Evolutionary conservation across 2,329 filamentous ascomycete genomes (phyloP), one percentile per base, ranked within the genome.

Genomic region (Aspergillus jensenii): DNA sequence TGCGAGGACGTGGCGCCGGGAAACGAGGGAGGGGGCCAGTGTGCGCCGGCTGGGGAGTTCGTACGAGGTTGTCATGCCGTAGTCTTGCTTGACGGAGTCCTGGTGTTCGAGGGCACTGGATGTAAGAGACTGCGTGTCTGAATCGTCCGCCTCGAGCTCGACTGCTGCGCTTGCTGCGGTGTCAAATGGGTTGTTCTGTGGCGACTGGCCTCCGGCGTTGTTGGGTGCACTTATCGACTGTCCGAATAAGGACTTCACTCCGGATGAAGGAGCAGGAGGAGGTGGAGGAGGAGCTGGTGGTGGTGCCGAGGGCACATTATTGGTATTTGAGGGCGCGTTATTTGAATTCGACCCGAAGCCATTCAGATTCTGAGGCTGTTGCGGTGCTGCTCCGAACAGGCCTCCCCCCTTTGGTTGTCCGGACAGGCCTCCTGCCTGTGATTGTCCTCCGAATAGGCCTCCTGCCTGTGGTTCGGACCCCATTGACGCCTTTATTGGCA

Each of bases 61-160:
- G 59, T 78, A 78, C 5, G 70, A 72, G 6, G 76, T 74, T 11
- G 75, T 78, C 17, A 78, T 63, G n/a, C 76, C 76, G 54, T 72
- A 70, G 53, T 77, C 71, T 62, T 76, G 72, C 59, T 73, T 75
- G 37, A 68, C 50, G 8, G 74, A 71, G 56, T 76, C 73, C 56
- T 73, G 71, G 58, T 66, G 56, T 39, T 67, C 44, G 21, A 65
- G 47, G 35, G 21, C 12, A 15, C 35, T 40, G 3, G 64, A 48
- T 2, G 55, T 50, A 21, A 62, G 43, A 6, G 58, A 62, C 6
- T 58, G 55, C 3, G 50, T 56, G 37, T 67, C 63, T 25, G 48
- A 45, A 21, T 59, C 65, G 11, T 65, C 56, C 4, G 63, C 49
- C 8, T 59, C 58, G 7, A 52, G 21, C 4, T 62, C 48, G 6